A percentile compares a stretch with the other conserved stretches of the same genome.
phyloP scores from a whole-genome alignment of 768 basidiomycete genomes.

The Collybiopsis luxurians region DNA sequence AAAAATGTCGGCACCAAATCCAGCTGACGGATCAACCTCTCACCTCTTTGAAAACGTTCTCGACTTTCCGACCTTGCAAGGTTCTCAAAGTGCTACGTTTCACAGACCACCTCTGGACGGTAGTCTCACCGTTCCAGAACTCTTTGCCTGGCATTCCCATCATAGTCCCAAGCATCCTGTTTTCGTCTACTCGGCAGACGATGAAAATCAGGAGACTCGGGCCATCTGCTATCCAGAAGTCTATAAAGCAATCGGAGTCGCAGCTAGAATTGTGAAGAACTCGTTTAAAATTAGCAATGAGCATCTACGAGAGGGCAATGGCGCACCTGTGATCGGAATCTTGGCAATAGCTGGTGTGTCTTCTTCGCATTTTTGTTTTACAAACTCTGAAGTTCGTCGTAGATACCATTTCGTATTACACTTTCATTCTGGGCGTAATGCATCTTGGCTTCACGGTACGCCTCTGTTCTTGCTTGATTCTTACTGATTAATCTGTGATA shows the following conservation, averaged over 20 bases:
- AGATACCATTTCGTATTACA: conserved; percentile 14
- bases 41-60: too few relatives aligned
- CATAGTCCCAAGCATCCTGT: conserved; percentile 15
- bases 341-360: conserved; percentile 17
- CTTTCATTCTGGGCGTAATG: conserved; percentile 8
- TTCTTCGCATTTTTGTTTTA: conserved; percentile 2
- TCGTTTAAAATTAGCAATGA: too few relatives aligned
- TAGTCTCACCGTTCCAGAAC: conserved; percentile 15
- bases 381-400: conserved; percentile 4
- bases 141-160: conserved; percentile 19
- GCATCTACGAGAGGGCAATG: too few relatives aligned
- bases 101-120: conserved; percentile 22
- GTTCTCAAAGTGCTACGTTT: conserved; percentile 23
- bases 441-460: conserved; percentile 5
- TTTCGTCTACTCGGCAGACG: conserved; percentile 16
- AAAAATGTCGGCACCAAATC: too few relatives aligned
- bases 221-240: conserved; percentile 14
- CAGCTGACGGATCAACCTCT: too few relatives aligned
- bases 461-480: neutral
- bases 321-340: neutral
- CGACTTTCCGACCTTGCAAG: too few relatives aligned
- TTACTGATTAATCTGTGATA: too few relatives aligned
- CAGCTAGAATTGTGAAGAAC: conserved; percentile 7
- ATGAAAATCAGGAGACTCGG: conserved; percentile 10
- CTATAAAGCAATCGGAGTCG: conserved; percentile 16